phyloP scores from a whole-genome alignment of 1,284 basidiomycete species.

The Xerocomus amazonicus region DNA sequence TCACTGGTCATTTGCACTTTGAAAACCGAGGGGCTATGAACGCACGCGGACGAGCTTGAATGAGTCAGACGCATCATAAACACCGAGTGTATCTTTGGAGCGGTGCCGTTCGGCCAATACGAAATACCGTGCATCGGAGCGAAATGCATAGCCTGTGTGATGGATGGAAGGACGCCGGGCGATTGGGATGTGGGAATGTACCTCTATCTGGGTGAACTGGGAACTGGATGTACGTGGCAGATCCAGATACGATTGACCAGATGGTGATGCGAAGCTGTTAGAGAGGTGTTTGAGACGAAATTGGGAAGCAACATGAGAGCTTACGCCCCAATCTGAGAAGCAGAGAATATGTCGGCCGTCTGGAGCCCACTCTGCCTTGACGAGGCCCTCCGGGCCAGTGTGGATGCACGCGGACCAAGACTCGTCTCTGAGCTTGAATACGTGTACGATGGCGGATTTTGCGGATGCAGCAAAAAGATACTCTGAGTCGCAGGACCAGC shows the following conservation, averaged over 20 bases:
- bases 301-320: constrained; percentile 33
- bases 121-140: constrained; percentile 76
- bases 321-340: constrained; percentile 85
- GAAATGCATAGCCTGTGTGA: constrained; percentile 68
- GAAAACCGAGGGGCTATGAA: constrained; percentile 12
- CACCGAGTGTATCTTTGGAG: constrained; percentile 78
- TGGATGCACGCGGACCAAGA: constrained; percentile 69
- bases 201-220: constrained; percentile 75
- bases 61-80: constrained; percentile 71
- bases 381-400: constrained; percentile 78
- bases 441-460: constrained; percentile 60
- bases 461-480: constrained; percentile 74
- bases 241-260: constrained; percentile 71
- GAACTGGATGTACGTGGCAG: constrained; percentile 73
- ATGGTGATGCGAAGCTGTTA: constrained; percentile 72
- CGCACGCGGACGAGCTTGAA: constrained; percentile 75
- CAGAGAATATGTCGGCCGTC: constrained; percentile 78
- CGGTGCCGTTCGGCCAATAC: constrained; percentile 80
- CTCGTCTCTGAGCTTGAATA: constrained; percentile 73
- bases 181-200: constrained; percentile 25
- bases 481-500: constrained; percentile 82
- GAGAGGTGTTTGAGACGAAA: constrained; percentile 3
- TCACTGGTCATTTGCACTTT: constrained; percentile 22
- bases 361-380: constrained; percentile 81
- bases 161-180: constrained; percentile 3